phyloP scores from a whole-genome alignment of 2,329 filamentous ascomycete species.

The Epicoccum sorghinum region DNA sequence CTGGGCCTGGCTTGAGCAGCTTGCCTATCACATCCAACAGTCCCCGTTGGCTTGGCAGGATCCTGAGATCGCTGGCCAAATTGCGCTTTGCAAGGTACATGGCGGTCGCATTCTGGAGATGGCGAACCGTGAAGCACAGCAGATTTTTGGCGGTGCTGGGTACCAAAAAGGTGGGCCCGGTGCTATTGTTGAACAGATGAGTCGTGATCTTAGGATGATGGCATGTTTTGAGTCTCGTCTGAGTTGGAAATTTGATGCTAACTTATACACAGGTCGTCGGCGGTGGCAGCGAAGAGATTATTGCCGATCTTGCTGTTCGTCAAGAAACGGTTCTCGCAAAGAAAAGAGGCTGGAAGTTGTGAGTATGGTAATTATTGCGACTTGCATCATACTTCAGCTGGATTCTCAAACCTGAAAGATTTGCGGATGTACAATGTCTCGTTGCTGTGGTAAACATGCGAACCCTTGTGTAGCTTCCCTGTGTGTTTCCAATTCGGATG shows the following conservation, averaged over 20 bases:
- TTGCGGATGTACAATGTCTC: background rate
- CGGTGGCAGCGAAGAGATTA: constrained; percentile 61
- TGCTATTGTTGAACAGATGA: constrained; percentile 60
- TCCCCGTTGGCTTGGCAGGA: constrained; percentile 50
- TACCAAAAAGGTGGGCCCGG: constrained; percentile 59
- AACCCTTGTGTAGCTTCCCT: constrained; percentile 10
- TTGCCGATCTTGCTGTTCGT: constrained; percentile 59
- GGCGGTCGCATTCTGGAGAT: constrained; percentile 58
- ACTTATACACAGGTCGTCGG: constrained; percentile 51
- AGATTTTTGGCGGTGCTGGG: constrained; percentile 61
- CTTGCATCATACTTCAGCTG: background rate
- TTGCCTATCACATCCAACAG: constrained; percentile 61
- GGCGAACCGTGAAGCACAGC: constrained; percentile 60
- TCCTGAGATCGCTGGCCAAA: constrained; percentile 47
- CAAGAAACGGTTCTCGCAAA: constrained; percentile 53
- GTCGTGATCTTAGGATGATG: constrained; percentile 60
- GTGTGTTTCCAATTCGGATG: background rate
- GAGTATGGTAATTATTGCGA: background rate
- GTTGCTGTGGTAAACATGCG: constrained; percentile 7
- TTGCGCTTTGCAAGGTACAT: constrained; percentile 56
- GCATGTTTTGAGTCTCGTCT: constrained; percentile 44
- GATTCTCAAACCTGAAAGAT: background rate
- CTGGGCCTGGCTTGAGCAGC: constrained; percentile 67
- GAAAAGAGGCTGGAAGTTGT: constrained; percentile 55
- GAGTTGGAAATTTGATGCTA: background rate